phyloP scores from a whole-genome alignment of 2,329 filamentous ascomycete species.

The Monascus ruber region DNA sequence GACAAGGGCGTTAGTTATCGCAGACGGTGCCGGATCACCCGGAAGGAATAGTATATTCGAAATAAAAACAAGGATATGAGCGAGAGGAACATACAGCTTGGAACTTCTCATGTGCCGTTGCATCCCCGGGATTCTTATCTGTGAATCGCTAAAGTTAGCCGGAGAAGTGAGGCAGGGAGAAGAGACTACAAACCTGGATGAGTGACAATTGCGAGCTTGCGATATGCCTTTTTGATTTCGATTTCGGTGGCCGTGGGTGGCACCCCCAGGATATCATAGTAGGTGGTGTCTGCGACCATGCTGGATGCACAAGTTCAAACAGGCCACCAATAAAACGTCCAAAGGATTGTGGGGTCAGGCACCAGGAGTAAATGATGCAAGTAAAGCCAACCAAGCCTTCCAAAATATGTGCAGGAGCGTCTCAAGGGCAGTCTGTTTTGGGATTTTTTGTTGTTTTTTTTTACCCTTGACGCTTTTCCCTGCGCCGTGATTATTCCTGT shows the following conservation, averaged over 20 bases:
- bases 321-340: neutral
- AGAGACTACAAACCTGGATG: slow-evolving; percentile 56
- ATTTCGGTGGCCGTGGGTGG: slow-evolving; percentile 74
- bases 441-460: too few species aligned
- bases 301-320: slow-evolving; percentile 11
- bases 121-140: slow-evolving; percentile 98
- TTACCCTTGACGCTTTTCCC: too few species aligned
- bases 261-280: slow-evolving; percentile 81
- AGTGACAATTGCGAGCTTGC: slow-evolving; percentile 86
- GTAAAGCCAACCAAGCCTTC: too few species aligned
- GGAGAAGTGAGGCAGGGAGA: neutral
- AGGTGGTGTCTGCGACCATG: slow-evolving; percentile 82
- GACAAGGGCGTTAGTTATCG: neutral
- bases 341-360: too few species aligned
- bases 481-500: too few species aligned
- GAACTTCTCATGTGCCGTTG: slow-evolving; percentile 86
- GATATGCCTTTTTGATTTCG: slow-evolving; percentile 95
- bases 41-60: neutral
- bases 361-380: too few species aligned
- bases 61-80: neutral
- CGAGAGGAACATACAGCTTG: slow-evolving; percentile 53
- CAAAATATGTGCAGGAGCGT: too few species aligned
- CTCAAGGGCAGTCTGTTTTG: too few species aligned
- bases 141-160: slow-evolving; percentile 9
- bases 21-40: too few species aligned